Percentiles rank a stretch among this genome's conserved stretches.
These are phyloP conservation scores for Termitomyces eurrhizus DNA, from an alignment of 768 basidiomycete species.

Conservation along the genomic window DNA sequence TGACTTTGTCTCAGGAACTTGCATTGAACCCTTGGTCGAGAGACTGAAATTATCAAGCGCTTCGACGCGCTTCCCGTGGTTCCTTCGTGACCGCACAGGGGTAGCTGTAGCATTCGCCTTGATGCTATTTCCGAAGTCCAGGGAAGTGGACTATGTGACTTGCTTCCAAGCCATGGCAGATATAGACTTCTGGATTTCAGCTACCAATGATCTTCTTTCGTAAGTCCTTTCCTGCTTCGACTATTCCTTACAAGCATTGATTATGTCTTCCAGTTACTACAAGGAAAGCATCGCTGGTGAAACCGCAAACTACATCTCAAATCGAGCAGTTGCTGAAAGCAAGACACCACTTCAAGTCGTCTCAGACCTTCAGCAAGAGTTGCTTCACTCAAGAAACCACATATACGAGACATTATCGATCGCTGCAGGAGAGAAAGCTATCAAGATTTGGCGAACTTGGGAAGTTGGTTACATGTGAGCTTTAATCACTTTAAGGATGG, in stretches of 20 bases:
- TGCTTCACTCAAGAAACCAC: constrained; percentile 2
- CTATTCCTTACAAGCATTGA: neutral
- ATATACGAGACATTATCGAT: constrained; percentile 4
- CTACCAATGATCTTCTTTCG: constrained; percentile 21
- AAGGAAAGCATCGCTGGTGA: constrained; percentile 22
- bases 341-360: constrained; percentile 6
- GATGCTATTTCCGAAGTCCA: constrained; percentile 17
- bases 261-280: constrained; percentile 11
- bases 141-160: constrained; percentile 8
- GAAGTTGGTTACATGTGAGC: constrained; percentile 16
- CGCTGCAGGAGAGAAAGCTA: neutral
- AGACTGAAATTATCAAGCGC: constrained; percentile 1
- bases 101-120: constrained; percentile 13
- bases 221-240: neutral
- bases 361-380: constrained; percentile 14
- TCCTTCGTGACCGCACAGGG: constrained; percentile 18
- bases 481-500: neutral
- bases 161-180: constrained; percentile 20
- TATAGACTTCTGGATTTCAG: constrained; percentile 17
- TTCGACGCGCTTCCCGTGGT: constrained; percentile 17
- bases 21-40: constrained; percentile 15
- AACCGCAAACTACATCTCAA: constrained; percentile 15
- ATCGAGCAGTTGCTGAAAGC: constrained; percentile 11
- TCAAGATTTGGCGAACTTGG: constrained; percentile 8
- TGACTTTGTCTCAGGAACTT: constrained; percentile 16